phyloP scores from a whole-genome alignment of 2,329 filamentous ascomycete genomes.

The Curvularia hawaiiensis region DNA sequence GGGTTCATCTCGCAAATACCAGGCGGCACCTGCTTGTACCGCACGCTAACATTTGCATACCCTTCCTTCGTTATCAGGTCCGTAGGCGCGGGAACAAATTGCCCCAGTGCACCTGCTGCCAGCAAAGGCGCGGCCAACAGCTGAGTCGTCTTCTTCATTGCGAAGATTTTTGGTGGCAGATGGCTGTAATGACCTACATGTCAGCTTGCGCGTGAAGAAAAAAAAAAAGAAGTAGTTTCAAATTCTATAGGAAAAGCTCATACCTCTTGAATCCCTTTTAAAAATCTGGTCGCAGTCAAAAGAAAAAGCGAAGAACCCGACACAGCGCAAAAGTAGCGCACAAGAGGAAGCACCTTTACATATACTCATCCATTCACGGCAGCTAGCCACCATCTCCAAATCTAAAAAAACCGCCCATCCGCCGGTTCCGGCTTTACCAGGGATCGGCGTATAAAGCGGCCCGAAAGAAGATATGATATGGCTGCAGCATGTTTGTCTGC shows the following conservation, averaged over 20 bases:
- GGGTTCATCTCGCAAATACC: conserved; percentile 64
- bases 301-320: neutral
- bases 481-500: no score
- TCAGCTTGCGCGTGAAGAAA: neutral
- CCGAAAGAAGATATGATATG: no score
- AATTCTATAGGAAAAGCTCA: no score
- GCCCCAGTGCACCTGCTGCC: conserved; percentile 32
- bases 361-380: neutral
- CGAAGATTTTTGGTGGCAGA: neutral
- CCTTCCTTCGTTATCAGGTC: conserved; percentile 52
- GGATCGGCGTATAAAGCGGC: no score
- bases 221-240: neutral
- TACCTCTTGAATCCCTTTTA: neutral
- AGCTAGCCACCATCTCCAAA: neutral
- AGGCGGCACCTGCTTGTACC: conserved; percentile 61
- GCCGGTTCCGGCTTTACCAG: no score
- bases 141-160: conserved; percentile 20
- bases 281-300: neutral
- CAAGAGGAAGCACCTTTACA: neutral
- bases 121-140: conserved; percentile 24
- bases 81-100: conserved; percentile 54
- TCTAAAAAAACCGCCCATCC: no score
- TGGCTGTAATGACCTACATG: neutral
- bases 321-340: neutral
- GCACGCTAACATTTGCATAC: conserved; percentile 57